Evolutionary conservation across 2,329 filamentous ascomycete species (phyloP).

Genomic region (Calonectria pauciramosa): DNA sequence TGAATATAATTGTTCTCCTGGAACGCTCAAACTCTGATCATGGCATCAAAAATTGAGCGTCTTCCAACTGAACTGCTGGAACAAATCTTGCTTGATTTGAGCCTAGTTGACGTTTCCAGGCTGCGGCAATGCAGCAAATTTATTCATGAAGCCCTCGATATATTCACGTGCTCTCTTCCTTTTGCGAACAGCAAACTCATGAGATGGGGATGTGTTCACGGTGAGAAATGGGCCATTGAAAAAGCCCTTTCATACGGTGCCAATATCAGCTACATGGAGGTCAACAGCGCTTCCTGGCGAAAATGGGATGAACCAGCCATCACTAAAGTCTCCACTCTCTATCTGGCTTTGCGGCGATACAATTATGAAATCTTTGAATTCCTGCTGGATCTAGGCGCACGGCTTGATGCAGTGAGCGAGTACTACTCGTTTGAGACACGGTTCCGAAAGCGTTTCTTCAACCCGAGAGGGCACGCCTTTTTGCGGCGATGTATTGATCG

Average conservation of each 20-base stretch:
- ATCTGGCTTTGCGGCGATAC: not conserved
- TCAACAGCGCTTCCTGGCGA: no score
- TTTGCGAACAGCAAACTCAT: not conserved
- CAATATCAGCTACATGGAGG: not conserved
- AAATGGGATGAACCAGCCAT: not conserved
- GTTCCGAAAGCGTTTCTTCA: not conserved
- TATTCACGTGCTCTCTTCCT: not conserved
- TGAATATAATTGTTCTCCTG: not conserved
- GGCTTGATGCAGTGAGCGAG: not conserved
- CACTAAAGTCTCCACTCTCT: not conserved
- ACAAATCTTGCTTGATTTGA: not conserved
- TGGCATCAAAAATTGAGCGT: not conserved
- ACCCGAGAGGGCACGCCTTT: not conserved
- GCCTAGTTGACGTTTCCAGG: not conserved
- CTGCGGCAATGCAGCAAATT: not conserved
- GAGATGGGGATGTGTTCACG: not conserved
- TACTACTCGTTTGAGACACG: not conserved
- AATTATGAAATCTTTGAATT: not conserved
- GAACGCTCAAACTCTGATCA: not conserved
- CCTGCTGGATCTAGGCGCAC: not conserved
- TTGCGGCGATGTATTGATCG: not conserved
- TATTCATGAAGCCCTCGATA: not conserved
- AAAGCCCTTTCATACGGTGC: not conserved
- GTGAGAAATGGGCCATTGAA: not conserved
- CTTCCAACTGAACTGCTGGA: not conserved